These are phyloP conservation scores for Xerocomellus intermedius DNA, from an alignment of 768 basidiomycete species.

Conservation along the genomic window DNA sequence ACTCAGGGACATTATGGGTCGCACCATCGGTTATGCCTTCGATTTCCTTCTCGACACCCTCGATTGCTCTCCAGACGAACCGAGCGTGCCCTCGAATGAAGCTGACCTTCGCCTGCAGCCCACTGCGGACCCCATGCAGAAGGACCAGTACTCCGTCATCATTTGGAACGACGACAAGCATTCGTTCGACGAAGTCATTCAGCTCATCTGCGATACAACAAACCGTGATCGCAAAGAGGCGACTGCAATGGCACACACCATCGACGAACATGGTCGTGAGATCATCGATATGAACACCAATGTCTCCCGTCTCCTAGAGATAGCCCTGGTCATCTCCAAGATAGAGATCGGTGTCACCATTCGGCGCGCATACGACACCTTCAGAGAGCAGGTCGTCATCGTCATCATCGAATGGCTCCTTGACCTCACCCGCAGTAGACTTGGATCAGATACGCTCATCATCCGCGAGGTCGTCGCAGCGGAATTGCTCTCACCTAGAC, in stretches of 20 bases:
- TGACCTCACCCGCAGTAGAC: constrained; percentile 70
- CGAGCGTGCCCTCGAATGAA: constrained; percentile 61
- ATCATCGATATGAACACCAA: constrained; percentile 73
- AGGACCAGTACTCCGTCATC: constrained; percentile 77
- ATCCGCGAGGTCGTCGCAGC: constrained; percentile 72
- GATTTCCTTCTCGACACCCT: constrained; percentile 84
- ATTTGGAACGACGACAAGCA: constrained; percentile 99
- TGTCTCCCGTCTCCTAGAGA: constrained; percentile 60
- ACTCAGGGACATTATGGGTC: constrained; percentile 69
- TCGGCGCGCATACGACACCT: constrained; percentile 82
- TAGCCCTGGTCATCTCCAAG: constrained; percentile 74
- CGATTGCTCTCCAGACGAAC: constrained; percentile 79
- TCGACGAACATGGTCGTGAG: constrained; percentile 81
- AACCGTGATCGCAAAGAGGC: constrained; percentile 58
- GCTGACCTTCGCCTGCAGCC: constrained; percentile 71
- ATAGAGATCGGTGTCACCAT: constrained; percentile 93
- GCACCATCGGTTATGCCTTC: constrained; percentile 72
- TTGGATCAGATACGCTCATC: constrained; percentile 64
- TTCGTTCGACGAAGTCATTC: constrained; percentile 84
- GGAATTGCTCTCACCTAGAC: constrained; percentile 63
- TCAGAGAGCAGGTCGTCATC: constrained; percentile 79
- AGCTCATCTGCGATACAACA: constrained; percentile 59
- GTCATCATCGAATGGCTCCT: constrained; percentile 86
- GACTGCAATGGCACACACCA: constrained; percentile 47
- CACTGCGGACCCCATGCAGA: constrained; percentile 74